Evolutionary conservation across 805 yeast genomes (phyloP).

Genomic region (Candida sphagnicola): DNA sequence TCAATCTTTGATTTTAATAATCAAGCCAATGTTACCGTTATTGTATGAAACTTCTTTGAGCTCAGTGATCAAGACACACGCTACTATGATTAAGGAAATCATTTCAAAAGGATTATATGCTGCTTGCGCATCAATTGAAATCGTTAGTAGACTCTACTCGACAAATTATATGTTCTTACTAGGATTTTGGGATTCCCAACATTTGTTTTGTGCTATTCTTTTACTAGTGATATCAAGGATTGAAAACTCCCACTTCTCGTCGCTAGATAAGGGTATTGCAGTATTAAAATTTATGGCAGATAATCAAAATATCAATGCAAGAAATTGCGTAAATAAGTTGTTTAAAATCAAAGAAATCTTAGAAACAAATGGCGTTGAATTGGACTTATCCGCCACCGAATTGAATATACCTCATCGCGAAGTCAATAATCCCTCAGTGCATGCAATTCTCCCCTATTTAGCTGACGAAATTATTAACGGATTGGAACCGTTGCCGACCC

Average conservation of each 20-base stretch:
- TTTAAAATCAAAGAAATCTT: slow-evolving; percentile 17
- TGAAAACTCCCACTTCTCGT: slow-evolving; percentile 10
- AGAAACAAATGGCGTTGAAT: not conserved
- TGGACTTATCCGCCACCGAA: slow-evolving; percentile 3
- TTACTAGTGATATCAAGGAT: slow-evolving; percentile 22
- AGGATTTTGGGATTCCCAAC: slow-evolving; percentile 41
- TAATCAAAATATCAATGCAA: slow-evolving; percentile 32
- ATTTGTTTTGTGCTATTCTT: slow-evolving; percentile 30
- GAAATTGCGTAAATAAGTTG: slow-evolving; percentile 25
- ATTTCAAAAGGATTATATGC: slow-evolving; percentile 25
- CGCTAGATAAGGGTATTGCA: slow-evolving; percentile 24
- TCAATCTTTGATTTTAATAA: slow-evolving; percentile 27
- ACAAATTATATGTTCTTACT: slow-evolving; percentile 25
- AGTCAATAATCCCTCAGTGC: not conserved
- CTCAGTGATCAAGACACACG: slow-evolving; percentile 17
- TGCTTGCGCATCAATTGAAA: slow-evolving; percentile 27
- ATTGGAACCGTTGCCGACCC: slow-evolving; percentile 1
- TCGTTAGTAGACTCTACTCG: slow-evolving; percentile 24
- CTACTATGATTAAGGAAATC: slow-evolving; percentile 19
- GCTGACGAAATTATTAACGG: not conserved
- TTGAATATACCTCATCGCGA: not conserved
- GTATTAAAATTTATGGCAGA: slow-evolving; percentile 31
- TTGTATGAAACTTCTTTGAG: slow-evolving; percentile 22
- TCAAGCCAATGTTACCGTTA: slow-evolving; percentile 32
- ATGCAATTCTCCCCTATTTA: slow-evolving; percentile 1